phyloP scores from a whole-genome alignment of 176 grass and related monocot species.

The Paspalum vaginatum region DNA sequence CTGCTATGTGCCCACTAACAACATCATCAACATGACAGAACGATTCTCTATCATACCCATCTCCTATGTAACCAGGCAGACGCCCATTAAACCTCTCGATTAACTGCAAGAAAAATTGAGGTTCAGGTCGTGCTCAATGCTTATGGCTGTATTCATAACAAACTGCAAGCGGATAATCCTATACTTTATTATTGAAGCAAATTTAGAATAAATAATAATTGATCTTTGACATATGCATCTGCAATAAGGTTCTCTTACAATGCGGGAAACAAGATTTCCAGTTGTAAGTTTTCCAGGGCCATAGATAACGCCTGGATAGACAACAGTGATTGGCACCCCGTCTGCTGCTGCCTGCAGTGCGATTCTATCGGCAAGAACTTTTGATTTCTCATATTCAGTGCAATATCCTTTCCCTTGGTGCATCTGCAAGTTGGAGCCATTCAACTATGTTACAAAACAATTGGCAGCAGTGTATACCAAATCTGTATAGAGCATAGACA shows the following conservation, averaged over 20 bases:
- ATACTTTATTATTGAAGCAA: conserved; percentile 14
- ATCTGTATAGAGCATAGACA: background rate
- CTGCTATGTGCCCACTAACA: conserved; percentile 84
- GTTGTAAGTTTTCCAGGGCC: conserved; percentile 81
- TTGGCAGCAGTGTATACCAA: background rate
- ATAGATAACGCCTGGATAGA: conserved; percentile 91
- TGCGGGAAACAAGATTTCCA: conserved; percentile 81
- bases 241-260: conserved; percentile 58
- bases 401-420: conserved; percentile 80
- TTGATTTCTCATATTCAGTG: conserved; percentile 98
- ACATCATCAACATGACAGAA: conserved; percentile 90
- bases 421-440: conserved; percentile 54
- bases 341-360: conserved; percentile 81
- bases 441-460: background rate
- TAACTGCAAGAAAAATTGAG: conserved; percentile 55
- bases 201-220: conserved; percentile 19
- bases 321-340: conserved; percentile 69
- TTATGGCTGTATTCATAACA: conserved; percentile 35
- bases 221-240: background rate
- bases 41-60: conserved; percentile 71
- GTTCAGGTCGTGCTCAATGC: conserved; percentile 33
- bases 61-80: conserved; percentile 87
- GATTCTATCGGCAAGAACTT: conserved; percentile 71
- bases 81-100: conserved; percentile 93
- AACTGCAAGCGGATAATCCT: background rate